Evolutionary conservation across 164 flowering plant genomes (phyloP).

Genomic region (Aristolochia californica): DNA sequence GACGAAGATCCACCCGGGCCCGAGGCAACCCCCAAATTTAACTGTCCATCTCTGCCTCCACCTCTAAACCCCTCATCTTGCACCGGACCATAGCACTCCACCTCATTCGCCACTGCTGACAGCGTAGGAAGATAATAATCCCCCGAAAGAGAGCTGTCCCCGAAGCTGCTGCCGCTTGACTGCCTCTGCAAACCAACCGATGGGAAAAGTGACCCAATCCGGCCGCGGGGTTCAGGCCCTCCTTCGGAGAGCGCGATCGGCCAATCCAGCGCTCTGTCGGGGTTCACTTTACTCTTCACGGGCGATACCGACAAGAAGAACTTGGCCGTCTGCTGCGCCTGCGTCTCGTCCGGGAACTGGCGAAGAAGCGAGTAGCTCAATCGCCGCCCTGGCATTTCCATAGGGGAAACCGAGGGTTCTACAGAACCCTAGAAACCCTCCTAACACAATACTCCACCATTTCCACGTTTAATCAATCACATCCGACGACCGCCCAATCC

Average conservation of each 20-base stretch:
- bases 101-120: conserved; percentile 28
- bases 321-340: conserved; percentile 14
- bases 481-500: too few species aligned
- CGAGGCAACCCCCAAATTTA: conserved; percentile 20
- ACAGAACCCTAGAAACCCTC: background rate
- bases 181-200: conserved; percentile 59
- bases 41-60: conserved; percentile 19
- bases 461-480: too few species aligned
- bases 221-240: conserved; percentile 15
- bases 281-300: conserved; percentile 24
- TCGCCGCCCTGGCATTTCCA: conserved; percentile 78
- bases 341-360: conserved; percentile 56
- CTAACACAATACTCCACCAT: conserved; percentile 8
- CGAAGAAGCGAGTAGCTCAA: conserved; percentile 55
- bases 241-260: conserved; percentile 29
- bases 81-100: conserved; percentile 19
- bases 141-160: conserved; percentile 60
- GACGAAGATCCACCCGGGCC: conserved; percentile 23
- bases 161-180: conserved; percentile 82
- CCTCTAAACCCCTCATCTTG: conserved; percentile 26
- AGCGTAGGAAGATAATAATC: conserved; percentile 40
- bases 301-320: conserved; percentile 20
- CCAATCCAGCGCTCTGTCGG: conserved; percentile 40
- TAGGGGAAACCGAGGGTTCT: conserved; percentile 6
- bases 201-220: conserved; percentile 27